These are phyloP conservation scores for Phaffomyces thermotolerans DNA, from an alignment of 805 yeast species.

Conservation along the genomic window DNA sequence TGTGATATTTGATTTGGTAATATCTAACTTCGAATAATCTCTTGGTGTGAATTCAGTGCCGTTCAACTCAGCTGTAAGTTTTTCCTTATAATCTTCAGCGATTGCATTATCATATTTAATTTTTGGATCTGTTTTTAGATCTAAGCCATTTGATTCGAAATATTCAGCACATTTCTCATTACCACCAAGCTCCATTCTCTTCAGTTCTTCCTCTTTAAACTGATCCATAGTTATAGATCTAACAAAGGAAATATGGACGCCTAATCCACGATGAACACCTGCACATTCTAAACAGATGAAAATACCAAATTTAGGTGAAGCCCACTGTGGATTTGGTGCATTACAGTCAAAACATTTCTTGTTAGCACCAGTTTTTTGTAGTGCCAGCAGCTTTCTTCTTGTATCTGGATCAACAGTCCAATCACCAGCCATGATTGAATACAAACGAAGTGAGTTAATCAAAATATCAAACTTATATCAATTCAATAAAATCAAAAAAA, in stretches of 20 bases:
- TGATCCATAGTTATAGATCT: conserved; percentile 98
- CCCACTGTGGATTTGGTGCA: conserved; percentile 99
- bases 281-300: conserved; percentile 98
- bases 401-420: conserved; percentile 95
- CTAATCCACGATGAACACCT: conserved; percentile 90
- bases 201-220: conserved; percentile 86
- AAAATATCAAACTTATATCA: neutral
- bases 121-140: conserved; percentile 53
- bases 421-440: conserved; percentile 30
- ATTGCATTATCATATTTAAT: conserved; percentile 80
- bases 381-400: conserved; percentile 64
- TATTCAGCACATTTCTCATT: conserved; percentile 68
- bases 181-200: conserved; percentile 92
- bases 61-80: conserved; percentile 66
- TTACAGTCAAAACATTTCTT: conserved; percentile 89
- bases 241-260: conserved; percentile 95
- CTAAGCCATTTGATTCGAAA: conserved; percentile 67
- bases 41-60: conserved; percentile 58
- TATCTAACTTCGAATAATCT: conserved; percentile 40
- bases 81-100: conserved; percentile 90
- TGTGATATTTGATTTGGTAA: conserved; percentile 18
- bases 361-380: conserved; percentile 79
- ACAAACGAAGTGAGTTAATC: neutral
- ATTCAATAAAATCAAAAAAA: neutral
- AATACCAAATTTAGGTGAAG: conserved; percentile 95